Percentiles rank a stretch among this genome's conserved stretches.
Evolutionary conservation across 1,139 yeast genomes (phyloP).

Genomic region (Yamadazyma buinensis): DNA sequence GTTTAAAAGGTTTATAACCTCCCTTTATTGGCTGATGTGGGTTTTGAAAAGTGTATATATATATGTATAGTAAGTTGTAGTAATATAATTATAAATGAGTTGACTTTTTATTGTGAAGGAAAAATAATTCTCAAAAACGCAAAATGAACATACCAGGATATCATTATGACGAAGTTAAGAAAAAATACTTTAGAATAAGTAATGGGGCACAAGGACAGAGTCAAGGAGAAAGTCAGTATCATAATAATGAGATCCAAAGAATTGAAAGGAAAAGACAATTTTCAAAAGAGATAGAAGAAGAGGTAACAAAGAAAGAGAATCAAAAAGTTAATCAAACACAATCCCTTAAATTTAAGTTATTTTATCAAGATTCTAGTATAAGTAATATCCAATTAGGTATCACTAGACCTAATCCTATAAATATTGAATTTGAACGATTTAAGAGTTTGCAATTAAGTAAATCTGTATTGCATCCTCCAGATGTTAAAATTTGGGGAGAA

Average conservation of each 20-base stretch:
- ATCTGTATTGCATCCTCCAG: slow-evolving; percentile 9
- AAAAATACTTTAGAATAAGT: slow-evolving; percentile 42
- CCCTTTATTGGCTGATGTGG: too few relatives aligned
- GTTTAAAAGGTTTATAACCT: too few relatives aligned
- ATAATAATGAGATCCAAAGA: slow-evolving; percentile 31
- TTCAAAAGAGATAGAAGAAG: too few relatives aligned
- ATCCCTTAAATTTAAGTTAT: slow-evolving; percentile 9
- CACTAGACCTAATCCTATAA: slow-evolving; percentile 6
- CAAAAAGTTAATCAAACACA: slow-evolving; percentile 6
- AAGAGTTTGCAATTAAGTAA: slow-evolving; percentile 4
- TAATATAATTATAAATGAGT: too few relatives aligned
- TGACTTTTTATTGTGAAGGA: too few relatives aligned
- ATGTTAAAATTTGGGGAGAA: slow-evolving; percentile 13
- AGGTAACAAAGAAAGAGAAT: too few relatives aligned
- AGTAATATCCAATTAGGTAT: slow-evolving; percentile 12
- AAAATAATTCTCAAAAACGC: too few relatives aligned
- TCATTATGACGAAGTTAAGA: slow-evolving; percentile 39
- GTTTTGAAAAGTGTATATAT: too few relatives aligned
- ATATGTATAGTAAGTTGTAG: too few relatives aligned
- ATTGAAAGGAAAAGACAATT: slow-evolving; percentile 29
- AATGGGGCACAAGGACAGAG: slow-evolving; percentile 26
- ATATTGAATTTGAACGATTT: slow-evolving; percentile 12
- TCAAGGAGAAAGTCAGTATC: slow-evolving; percentile 13
- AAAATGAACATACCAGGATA: slow-evolving; percentile 41
- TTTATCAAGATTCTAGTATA: slow-evolving; percentile 8